Conservation (phyloP, 2,329 filamentous ascomycete genomes). For the Clathrospora elynae region DNA sequence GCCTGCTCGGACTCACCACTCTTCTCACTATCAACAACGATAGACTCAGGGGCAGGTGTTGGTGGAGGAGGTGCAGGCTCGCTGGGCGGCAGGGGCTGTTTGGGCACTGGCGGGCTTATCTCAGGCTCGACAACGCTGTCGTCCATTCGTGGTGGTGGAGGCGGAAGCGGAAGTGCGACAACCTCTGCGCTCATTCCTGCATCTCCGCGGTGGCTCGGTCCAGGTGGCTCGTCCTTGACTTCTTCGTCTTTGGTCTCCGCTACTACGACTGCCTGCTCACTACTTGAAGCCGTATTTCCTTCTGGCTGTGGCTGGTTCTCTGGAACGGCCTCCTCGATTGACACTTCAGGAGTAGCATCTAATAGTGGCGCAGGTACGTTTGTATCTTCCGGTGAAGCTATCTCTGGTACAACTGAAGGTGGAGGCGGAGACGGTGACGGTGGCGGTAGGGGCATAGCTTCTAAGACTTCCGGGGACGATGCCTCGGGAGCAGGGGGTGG, state of each 20-base stretch:
- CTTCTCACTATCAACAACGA: slow-evolving; percentile 33
- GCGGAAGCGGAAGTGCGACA: slow-evolving; percentile 10
- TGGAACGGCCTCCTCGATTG: slow-evolving; percentile 6
- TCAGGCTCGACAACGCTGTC: slow-evolving; percentile 2
- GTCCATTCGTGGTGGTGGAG: slow-evolving; percentile 9
- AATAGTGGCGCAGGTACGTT: too few species aligned
- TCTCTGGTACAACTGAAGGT: slow-evolving; percentile 11
- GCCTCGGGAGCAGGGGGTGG: slow-evolving; percentile 23
- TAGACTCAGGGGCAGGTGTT: slow-evolving; percentile 20
- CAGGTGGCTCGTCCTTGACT: slow-evolving; percentile 35
- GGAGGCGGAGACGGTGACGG: slow-evolving; percentile 6
- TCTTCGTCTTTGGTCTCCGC: slow-evolving; percentile 25
- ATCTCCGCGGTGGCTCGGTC: slow-evolving; percentile 7
- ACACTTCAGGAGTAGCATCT: slow-evolving; percentile 10
- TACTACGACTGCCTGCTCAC: slow-evolving; percentile 16
- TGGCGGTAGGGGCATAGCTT: background rate
- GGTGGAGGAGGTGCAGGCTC: slow-evolving; percentile 20
- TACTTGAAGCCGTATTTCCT: slow-evolving; percentile 6
- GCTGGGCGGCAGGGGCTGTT: slow-evolving; percentile 6
- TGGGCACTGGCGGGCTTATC: slow-evolving; percentile 10
- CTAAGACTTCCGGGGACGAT: slow-evolving; percentile 10
- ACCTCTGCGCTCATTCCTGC: slow-evolving; percentile 8
- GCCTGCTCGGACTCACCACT: slow-evolving; percentile 47
- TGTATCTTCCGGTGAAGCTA: slow-evolving; percentile 5
- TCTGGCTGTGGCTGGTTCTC: slow-evolving; percentile 6